Evolutionary conservation across 768 basidiomycete genomes (phyloP), one percentile per base, ranked within the genome.

Genomic region (Phlebiopsis gigantea): DNA sequence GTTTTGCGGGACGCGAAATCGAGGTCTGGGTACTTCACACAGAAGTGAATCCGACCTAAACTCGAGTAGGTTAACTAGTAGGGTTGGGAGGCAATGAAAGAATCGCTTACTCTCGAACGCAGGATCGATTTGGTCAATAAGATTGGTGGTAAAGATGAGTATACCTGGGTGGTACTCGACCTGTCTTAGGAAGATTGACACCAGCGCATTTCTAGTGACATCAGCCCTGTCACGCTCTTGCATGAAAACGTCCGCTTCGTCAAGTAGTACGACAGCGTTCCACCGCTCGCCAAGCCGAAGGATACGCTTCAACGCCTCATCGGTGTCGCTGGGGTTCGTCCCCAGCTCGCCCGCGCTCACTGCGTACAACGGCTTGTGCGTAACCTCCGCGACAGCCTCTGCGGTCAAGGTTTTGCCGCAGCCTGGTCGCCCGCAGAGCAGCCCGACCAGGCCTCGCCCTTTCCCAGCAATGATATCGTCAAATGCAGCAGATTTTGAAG

Each of bases 91-190:
- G 9, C 19, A 9, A 26, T 5, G 50, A 46, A 26, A 44, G 15
- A 53, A 10, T 1, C 21, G 57, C 68, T 12, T 41, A 69, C 67
- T 68, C 48, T 73, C 68, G 51, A 74, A 69, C 7, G 72, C 73
- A 2, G 61, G 50, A 54, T 74, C 73, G 46, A 66, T 66, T 19
- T 67, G 61, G 12, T 58, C 57, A 24, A 66, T 60, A 30, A 68
- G 44, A 45, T 73, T 74, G 2, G 73, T 73, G 5, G 72, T 73
- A 2, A 74, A 62, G 14, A 74, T 66, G 19, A 74, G 47, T 14
- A 73, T 71, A n/a, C 73, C 72, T 46, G 69, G 69, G 44, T 71
- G 71, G 55, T 72, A 73, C 61, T 74, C 73, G 17, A 74, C 63
- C 47, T 70, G 70, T 4, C 72, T 62, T 8, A 74, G 62, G 56